Evolutionary conservation across 208 protist species (phyloP).

Genomic region (Paratrypanosoma confusum): DNA sequence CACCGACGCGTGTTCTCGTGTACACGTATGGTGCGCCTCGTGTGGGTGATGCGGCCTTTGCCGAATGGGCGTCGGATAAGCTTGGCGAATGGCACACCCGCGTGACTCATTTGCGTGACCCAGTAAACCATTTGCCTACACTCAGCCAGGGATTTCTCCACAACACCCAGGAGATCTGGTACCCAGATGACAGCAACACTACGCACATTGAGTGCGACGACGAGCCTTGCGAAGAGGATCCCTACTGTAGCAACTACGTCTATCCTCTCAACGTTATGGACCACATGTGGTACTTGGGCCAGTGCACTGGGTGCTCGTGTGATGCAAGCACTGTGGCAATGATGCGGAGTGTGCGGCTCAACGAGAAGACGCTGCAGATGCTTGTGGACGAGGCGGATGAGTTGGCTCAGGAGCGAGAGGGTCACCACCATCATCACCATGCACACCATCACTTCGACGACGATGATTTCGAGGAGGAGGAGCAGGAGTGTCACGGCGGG

Average conservation of each 20-base stretch:
- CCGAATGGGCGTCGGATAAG: constrained; percentile 16
- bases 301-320: constrained; percentile 34
- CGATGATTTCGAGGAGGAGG: too few species aligned
- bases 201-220: constrained; percentile 25
- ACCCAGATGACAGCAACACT: constrained; percentile 5
- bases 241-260: constrained; percentile 36
- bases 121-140: constrained; percentile 45
- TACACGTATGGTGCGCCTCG: constrained; percentile 71
- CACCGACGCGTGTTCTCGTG: constrained; percentile 14
- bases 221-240: constrained; percentile 18
- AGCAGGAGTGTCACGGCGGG: too few species aligned
- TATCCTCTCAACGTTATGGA: constrained; percentile 17
- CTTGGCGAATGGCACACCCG: constrained; percentile 25
- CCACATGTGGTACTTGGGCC: constrained; percentile 45
- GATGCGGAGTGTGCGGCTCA: too few species aligned
- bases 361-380: too few species aligned
- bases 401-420: too few species aligned
- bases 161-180: constrained; percentile 42
- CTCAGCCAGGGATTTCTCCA: constrained; percentile 29
- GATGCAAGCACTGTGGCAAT: too few species aligned
- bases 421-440: too few species aligned
- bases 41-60: constrained; percentile 45
- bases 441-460: too few species aligned
- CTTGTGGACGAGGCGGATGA: too few species aligned
- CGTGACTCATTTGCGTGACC: constrained; percentile 34